Conservation (phyloP, 148 eudicot species). For the Pharnaceum exiguum region DNA sequence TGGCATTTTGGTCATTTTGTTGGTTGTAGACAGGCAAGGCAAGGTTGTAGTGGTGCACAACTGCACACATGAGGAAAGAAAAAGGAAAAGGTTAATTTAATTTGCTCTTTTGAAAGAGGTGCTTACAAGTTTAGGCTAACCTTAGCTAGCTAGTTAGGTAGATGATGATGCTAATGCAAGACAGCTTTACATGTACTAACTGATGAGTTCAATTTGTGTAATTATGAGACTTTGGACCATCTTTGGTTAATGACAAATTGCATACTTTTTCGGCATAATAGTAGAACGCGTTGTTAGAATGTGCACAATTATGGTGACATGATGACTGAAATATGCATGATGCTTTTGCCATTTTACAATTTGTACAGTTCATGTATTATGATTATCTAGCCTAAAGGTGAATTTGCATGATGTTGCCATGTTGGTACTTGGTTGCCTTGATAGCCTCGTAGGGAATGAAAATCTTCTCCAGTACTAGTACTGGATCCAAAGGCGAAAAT, state of each 20-base stretch:
- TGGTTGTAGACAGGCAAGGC: slow-evolving; percentile 2
- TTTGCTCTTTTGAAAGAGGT: slow-evolving; percentile 3
- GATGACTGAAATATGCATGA: no score
- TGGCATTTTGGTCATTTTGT: slow-evolving; percentile 19
- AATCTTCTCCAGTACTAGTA: no score
- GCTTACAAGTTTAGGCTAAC: no score
- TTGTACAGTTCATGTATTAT: background rate
- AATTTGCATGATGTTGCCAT: background rate
- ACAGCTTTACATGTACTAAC: no score
- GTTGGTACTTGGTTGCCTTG: background rate
- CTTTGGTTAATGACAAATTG: slow-evolving; percentile 10
- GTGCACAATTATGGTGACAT: background rate
- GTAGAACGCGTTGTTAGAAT: background rate
- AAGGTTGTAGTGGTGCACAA: slow-evolving; percentile 7
- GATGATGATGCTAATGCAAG: no score
- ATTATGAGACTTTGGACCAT: slow-evolving; percentile 19
- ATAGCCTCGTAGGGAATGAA: no score
- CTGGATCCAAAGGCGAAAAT: no score
- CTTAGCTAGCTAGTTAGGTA: no score
- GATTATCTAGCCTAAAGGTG: background rate
- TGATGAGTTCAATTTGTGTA: slow-evolving; percentile 13
- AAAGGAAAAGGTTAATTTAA: background rate
- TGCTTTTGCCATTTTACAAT: background rate
- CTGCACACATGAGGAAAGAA: background rate
- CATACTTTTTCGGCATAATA: background rate